Percentiles rank a stretch among this genome's conserved stretches.
These are phyloP conservation scores for Fusarium scirpi DNA, from an alignment of 2,329 filamentous ascomycete genomes.

Conservation along the genomic window DNA sequence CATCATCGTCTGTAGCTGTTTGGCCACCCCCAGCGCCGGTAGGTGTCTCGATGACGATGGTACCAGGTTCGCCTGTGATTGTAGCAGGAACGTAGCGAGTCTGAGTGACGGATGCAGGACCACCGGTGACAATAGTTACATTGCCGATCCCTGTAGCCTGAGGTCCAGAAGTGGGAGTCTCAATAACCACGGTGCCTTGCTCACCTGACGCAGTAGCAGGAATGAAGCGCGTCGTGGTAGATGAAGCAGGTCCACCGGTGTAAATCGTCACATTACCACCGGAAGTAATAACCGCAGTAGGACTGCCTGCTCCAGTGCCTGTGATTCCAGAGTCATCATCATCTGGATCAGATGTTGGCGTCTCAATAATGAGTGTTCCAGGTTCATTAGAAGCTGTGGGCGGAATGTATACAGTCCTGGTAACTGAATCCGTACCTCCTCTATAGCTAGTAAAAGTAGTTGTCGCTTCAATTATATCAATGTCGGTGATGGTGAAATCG, in stretches of 20 bases:
- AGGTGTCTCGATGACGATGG: conserved; percentile 24
- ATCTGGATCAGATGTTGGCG: not conserved
- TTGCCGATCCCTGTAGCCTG: conserved; percentile 15
- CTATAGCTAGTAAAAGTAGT: conserved; percentile 7
- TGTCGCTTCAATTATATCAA: not conserved
- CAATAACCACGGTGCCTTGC: conserved; percentile 13
- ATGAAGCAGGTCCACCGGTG: not conserved
- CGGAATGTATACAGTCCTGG: conserved; percentile 8
- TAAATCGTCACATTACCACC: conserved; percentile 17
- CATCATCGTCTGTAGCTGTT: too few relatives aligned
- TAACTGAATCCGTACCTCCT: not conserved
- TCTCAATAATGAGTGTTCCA: conserved; percentile 11
- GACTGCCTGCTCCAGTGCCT: not conserved
- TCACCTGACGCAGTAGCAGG: conserved; percentile 2
- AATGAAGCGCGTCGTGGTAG: not conserved
- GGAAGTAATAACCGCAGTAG: not conserved
- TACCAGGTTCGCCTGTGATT: conserved; percentile 1
- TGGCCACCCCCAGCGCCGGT: not conserved
- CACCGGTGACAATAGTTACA: conserved; percentile 3
- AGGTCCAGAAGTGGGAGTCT: conserved; percentile 19
- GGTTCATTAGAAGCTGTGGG: not conserved
- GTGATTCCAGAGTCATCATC: not conserved
- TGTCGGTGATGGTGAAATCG: not conserved
- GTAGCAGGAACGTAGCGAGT: conserved; percentile 17
- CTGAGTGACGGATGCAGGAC: conserved; percentile 1